Evolutionary conservation across 225 moss, liverwort and hornwort genomes (phyloP), one percentile per base, ranked within the genome.

Genomic region (Bryoerythrophyllum caledonicum): DNA sequence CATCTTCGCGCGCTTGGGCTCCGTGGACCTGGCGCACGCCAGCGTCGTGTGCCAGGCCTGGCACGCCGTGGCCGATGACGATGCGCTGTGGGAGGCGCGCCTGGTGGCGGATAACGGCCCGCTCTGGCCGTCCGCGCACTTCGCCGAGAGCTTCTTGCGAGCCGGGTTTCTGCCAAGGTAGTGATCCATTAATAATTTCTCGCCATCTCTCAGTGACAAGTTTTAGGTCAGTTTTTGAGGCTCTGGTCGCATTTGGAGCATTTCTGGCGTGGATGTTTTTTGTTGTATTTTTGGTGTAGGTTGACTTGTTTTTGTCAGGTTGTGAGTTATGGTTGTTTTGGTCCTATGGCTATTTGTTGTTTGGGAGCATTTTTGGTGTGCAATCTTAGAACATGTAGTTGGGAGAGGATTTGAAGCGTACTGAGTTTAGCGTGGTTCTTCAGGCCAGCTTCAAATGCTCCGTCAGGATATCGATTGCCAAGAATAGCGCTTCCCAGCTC

Each of bases 81-180:
- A 71, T 10, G 17, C 43, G 24, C 54, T 86, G 23, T 86, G 83
- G 86, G 54, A 83, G 70, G 63, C 67, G 8, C 69, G 79, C 62
- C 68, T 86, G 59, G 71, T 52, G 27, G 57, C 37, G 70, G 78
- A 60, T 30, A 62, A 64, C 53, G 68, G 79, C 15, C 44, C 74
- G 19, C 41, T 83, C 19, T 86, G 86, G 86, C 80, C 82, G 6
- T 77, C 82, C 62, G 61, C 72, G n/a, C 63, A 61, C 2, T 86
- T 83, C 70, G 77, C 70, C 14, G 83, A 86, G 77, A 77, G 6
- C 62, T 83, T 70, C 55, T 61, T 86, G 77, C 80, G 78, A 64
- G n/a, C 48, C 77, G 34, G 83, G 76, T 20, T 74, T 74, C 25
- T 73, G 68, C 51, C 44, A 24, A 83, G 80, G 86, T 86, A 44